Conservation (phyloP, 2,329 filamentous ascomycete genomes). For the Cercospora sp. region DNA sequence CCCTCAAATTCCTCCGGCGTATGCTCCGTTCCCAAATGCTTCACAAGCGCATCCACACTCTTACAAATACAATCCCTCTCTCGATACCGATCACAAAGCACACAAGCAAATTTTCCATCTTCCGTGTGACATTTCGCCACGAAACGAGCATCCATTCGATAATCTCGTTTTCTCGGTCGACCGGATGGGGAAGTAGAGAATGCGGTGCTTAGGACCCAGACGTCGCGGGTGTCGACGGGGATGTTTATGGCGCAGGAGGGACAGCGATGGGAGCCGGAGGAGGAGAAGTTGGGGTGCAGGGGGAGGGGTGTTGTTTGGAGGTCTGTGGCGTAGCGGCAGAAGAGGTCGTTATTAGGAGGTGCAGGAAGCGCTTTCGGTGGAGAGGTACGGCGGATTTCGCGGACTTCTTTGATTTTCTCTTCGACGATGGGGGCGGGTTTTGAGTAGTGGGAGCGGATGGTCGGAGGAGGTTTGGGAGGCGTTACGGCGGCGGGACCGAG, state of each 20-base stretch:
- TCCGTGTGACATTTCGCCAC: constrained; percentile 30
- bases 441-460: background rate
- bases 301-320: constrained; percentile 22
- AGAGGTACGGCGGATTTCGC: background rate
- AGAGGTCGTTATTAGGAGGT: constrained; percentile 20
- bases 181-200: constrained; percentile 9
- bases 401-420: constrained; percentile 10
- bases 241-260: constrained; percentile 28
- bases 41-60: constrained; percentile 29
- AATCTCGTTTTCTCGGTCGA: constrained; percentile 17
- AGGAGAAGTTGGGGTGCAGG: constrained; percentile 22
- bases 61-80: constrained; percentile 29
- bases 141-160: constrained; percentile 28
- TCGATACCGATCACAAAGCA: constrained; percentile 26
- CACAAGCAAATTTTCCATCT: constrained; percentile 29
- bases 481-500: background rate
- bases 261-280: constrained; percentile 25
- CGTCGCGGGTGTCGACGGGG: constrained; percentile 29
- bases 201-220: constrained; percentile 28
- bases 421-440: background rate
- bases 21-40: constrained; percentile 31
- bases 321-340: constrained; percentile 26
- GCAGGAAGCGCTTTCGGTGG: constrained; percentile 24
- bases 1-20: constrained; percentile 30
- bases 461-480: background rate